Percentiles rank a stretch among this genome's conserved stretches.
Evolutionary conservation across 2,329 filamentous ascomycete genomes (phyloP).

Genomic region (Teratosphaeriaceae sp.): DNA sequence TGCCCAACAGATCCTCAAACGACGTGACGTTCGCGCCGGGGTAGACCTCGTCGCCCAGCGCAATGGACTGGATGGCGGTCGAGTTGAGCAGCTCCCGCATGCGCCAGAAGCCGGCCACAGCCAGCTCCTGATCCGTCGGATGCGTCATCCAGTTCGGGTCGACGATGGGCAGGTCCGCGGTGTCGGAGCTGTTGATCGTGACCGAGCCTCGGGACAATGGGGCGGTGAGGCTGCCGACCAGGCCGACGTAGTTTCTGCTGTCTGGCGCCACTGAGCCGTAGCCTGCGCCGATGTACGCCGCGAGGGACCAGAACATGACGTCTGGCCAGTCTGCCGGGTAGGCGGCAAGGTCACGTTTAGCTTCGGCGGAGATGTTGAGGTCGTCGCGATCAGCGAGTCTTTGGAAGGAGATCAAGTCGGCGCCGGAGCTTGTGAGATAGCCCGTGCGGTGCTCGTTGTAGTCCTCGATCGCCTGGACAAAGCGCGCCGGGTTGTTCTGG

Average conservation of each 20-base stretch:
- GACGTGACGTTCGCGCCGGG: slow-evolving; percentile 19
- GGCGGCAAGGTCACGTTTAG: slow-evolving; percentile 2
- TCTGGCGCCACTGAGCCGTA: slow-evolving; percentile 19
- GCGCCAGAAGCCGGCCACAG: slow-evolving; percentile 28
- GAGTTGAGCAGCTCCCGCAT: slow-evolving; percentile 22
- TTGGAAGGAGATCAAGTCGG: slow-evolving; percentile 20
- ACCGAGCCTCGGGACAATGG: slow-evolving; percentile 32
- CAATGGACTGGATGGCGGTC: slow-evolving; percentile 17
- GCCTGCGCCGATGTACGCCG: slow-evolving; percentile 13
- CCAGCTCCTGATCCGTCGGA: slow-evolving; percentile 26
- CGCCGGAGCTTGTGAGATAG: slow-evolving; percentile 10
- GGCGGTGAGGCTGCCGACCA: slow-evolving; percentile 25
- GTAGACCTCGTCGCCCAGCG: slow-evolving; percentile 22
- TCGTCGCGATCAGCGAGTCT: slow-evolving; percentile 19
- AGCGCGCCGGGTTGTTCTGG: slow-evolving; percentile 9
- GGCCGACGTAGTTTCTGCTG: slow-evolving; percentile 27
- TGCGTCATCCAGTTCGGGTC: slow-evolving; percentile 32
- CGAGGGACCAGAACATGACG: slow-evolving; percentile 14
- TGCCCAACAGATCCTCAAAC: slow-evolving; percentile 8
- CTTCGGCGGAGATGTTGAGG: slow-evolving; percentile 14
- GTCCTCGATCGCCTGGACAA: slow-evolving; percentile 6
- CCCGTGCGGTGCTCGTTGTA: slow-evolving; percentile 12
- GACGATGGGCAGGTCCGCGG: slow-evolving; percentile 24
- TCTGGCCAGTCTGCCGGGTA: slow-evolving; percentile 25
- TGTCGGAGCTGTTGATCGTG: slow-evolving; percentile 26